Conservation (phyloP, 2,329 filamentous ascomycete genomes). For the Teratosphaeria nubilosa region DNA sequence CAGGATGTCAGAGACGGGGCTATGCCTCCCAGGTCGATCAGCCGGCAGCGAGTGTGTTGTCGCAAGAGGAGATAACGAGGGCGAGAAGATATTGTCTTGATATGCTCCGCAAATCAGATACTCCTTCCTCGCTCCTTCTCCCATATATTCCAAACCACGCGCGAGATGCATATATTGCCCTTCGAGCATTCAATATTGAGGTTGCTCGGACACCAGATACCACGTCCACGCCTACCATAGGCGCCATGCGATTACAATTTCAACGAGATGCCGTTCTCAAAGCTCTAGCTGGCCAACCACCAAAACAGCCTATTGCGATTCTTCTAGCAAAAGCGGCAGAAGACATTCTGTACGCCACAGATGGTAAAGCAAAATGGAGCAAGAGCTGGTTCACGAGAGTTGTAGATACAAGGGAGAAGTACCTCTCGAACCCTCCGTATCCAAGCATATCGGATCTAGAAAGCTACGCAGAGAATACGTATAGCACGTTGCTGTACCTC, state of each 20-base stretch:
- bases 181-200: slow-evolving; percentile 88
- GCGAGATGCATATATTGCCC: slow-evolving; percentile 75
- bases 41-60: slow-evolving; percentile 13
- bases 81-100: slow-evolving; percentile 50
- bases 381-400: slow-evolving; percentile 54
- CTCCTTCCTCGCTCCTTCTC: slow-evolving; percentile 75
- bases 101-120: slow-evolving; percentile 66
- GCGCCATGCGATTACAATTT: slow-evolving; percentile 84
- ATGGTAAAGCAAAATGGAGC: slow-evolving; percentile 42
- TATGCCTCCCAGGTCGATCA: slow-evolving; percentile 15
- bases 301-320: slow-evolving; percentile 83
- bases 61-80: slow-evolving; percentile 38
- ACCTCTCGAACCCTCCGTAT: slow-evolving; percentile 77
- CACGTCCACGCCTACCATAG: slow-evolving; percentile 78
- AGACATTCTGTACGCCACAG: slow-evolving; percentile 40
- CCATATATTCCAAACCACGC: slow-evolving; percentile 69
- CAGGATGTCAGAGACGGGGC: slow-evolving; percentile 2
- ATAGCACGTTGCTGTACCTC: slow-evolving; percentile 83
- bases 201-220: slow-evolving; percentile 82
- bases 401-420: slow-evolving; percentile 69
- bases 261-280: slow-evolving; percentile 79
- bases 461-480: slow-evolving; percentile 87
- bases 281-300: slow-evolving; percentile 66
- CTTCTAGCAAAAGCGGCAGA: slow-evolving; percentile 65
- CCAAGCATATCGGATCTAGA: slow-evolving; percentile 64